Evolutionary conservation across 2,329 filamentous ascomycete genomes (phyloP).

Genomic region (Raffaelea albimanens): DNA sequence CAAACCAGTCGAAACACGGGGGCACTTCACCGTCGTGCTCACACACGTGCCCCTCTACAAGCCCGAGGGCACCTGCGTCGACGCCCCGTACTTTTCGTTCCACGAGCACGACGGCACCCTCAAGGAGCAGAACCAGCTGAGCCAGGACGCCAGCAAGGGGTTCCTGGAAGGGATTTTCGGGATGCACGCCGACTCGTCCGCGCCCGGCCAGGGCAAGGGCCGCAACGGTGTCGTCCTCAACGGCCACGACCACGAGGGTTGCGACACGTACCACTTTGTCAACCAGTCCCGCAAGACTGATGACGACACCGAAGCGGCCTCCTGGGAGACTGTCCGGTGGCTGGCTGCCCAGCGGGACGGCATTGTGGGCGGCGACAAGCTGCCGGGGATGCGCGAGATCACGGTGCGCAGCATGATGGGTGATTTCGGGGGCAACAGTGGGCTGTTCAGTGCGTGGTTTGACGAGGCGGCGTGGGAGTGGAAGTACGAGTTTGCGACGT

Average conservation of each 20-base stretch:
- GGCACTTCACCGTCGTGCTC: slow-evolving; percentile 71
- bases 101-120: slow-evolving; percentile 60
- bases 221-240: slow-evolving; percentile 74
- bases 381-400: slow-evolving; percentile 70
- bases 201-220: slow-evolving; percentile 52
- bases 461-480: slow-evolving; percentile 64
- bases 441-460: slow-evolving; percentile 83
- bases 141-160: slow-evolving; percentile 57
- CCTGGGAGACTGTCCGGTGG: slow-evolving; percentile 43
- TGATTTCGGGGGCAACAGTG: slow-evolving; percentile 84
- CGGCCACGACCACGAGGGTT: slow-evolving; percentile 92
- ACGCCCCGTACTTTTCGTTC: slow-evolving; percentile 75
- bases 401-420: slow-evolving; percentile 99
- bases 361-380: slow-evolving; percentile 29
- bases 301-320: slow-evolving; percentile 31
- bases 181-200: slow-evolving; percentile 53
- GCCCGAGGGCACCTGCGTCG: slow-evolving; percentile 68
- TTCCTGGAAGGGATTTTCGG: slow-evolving; percentile 82
- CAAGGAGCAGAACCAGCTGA: slow-evolving; percentile 86
- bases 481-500: slow-evolving; percentile 72
- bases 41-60: slow-evolving; percentile 93
- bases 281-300: slow-evolving; percentile 43
- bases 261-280: slow-evolving; percentile 78
- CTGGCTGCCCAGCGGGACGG: slow-evolving; percentile 31
- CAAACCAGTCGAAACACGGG: slow-evolving; percentile 48